phyloP scores from a whole-genome alignment of 306 rosid genomes.

The Prunus mira region DNA sequence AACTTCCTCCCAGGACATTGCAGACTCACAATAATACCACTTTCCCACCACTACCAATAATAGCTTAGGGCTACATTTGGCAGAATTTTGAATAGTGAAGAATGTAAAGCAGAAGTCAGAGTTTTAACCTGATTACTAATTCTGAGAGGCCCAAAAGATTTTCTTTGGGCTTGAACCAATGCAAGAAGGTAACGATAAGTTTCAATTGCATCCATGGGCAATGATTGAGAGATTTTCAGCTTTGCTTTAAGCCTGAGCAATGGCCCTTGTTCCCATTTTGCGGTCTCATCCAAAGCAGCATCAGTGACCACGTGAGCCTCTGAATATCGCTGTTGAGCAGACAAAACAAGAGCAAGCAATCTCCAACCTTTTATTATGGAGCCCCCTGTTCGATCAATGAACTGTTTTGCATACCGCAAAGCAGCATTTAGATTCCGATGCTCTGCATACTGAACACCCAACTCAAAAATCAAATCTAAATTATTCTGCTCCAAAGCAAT shows the following conservation, averaged over 20 bases:
- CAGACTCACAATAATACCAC: background rate
- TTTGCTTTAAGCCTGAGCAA: conserved; percentile 87
- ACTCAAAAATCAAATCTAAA: conserved; percentile 68
- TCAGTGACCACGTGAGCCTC: conserved; percentile 92
- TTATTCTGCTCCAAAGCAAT: conserved; percentile 43
- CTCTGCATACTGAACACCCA: conserved; percentile 75
- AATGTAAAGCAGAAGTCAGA: conserved; percentile 14
- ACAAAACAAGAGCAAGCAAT: conserved; percentile 84
- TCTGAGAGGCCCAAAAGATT: conserved; percentile 71
- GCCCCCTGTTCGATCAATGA: conserved; percentile 85
- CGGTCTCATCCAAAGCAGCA: conserved; percentile 92
- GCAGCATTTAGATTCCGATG: conserved; percentile 77
- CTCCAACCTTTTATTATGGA: conserved; percentile 80
- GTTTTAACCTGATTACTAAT: conserved; percentile 51
- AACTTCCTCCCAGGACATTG: background rate
- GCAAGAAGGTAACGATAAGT: conserved; percentile 89
- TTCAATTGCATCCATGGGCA: conserved; percentile 84
- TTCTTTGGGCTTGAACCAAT: conserved; percentile 88
- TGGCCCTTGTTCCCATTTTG: conserved; percentile 94
- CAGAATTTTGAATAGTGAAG: background rate
- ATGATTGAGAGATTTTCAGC: conserved; percentile 69
- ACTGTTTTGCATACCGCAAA: conserved; percentile 65
- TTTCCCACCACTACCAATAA: background rate
- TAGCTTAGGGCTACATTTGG: background rate
- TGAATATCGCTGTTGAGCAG: conserved; percentile 71